phyloP scores from a whole-genome alignment of 1,139 yeast species.

The Geotrichum klebahnii region DNA sequence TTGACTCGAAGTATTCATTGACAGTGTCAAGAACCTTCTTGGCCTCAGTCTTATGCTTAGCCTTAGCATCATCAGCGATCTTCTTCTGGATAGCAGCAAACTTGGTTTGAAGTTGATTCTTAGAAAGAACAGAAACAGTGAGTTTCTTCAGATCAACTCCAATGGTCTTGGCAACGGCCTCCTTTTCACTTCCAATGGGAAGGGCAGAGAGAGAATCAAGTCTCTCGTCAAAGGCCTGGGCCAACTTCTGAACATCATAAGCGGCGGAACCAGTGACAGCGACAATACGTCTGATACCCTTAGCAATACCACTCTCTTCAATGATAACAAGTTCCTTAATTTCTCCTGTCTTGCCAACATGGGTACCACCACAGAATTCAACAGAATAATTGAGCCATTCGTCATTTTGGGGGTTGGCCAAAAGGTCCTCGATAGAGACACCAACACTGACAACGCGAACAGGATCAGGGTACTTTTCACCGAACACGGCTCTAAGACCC shows the following conservation, averaged over 20 bases:
- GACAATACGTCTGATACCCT: slow-evolving; percentile 96
- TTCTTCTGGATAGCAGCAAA: slow-evolving; percentile 78
- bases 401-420: slow-evolving; percentile 61
- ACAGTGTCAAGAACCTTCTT: slow-evolving; percentile 80
- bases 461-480: slow-evolving; percentile 98
- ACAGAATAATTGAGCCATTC: slow-evolving; percentile 77
- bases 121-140: slow-evolving; percentile 74
- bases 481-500: slow-evolving; percentile 95
- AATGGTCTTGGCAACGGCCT: slow-evolving; percentile 71
- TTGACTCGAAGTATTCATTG: slow-evolving; percentile 54
- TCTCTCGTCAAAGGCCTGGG: slow-evolving; percentile 61
- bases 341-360: slow-evolving; percentile 86
- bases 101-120: slow-evolving; percentile 67
- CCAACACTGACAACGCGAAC: slow-evolving; percentile 97
- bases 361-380: slow-evolving; percentile 99
- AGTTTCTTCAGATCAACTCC: slow-evolving; percentile 82
- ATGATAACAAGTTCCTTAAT: slow-evolving; percentile 83
- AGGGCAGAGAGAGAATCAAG: slow-evolving; percentile 54
- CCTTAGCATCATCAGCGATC: slow-evolving; percentile 80
- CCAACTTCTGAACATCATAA: slow-evolving; percentile 78
- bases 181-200: slow-evolving; percentile 68
- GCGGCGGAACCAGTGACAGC: slow-evolving; percentile 95
- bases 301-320: slow-evolving; percentile 97
- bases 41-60: slow-evolving; percentile 81
- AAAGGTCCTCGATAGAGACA: slow-evolving; percentile 74